Evolutionary conservation across 192 early-diverging fungal genomes (phyloP).

Genomic region (Haplosporangium gracile): DNA sequence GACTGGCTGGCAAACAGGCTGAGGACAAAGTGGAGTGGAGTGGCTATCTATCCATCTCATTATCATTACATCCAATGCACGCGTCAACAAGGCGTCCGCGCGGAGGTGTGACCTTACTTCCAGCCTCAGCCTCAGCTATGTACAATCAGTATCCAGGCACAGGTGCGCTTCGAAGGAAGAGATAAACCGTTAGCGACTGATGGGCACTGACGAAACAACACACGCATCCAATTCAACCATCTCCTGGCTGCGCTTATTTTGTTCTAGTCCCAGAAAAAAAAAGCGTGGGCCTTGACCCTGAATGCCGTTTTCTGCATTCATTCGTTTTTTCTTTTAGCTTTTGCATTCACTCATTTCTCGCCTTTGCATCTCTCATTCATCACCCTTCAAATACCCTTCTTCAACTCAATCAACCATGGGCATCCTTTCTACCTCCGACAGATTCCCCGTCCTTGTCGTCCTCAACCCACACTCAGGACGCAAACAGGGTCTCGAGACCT

Average conservation of each 20-base stretch:
- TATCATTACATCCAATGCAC: no score
- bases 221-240: no score
- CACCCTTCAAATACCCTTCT: not conserved
- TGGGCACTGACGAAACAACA: no score
- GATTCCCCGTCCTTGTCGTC: conserved; percentile 47
- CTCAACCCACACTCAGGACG: conserved; percentile 57
- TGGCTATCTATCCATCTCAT: no score
- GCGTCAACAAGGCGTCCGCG: no score
- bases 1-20: no score
- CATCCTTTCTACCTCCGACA: conserved; percentile 33
- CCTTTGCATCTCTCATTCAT: not conserved
- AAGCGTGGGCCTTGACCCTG: not conserved
- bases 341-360: not conserved
- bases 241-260: not conserved
- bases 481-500: conserved; percentile 33
- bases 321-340: not conserved
- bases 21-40: no score
- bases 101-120: no score
- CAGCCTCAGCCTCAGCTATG: no score
- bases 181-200: no score
- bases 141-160: no score
- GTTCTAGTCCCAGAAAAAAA: not conserved
- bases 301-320: not conserved
- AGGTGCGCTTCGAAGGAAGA: no score
- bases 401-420: conserved; percentile 24